Conservation (phyloP, 345 rosid genomes). For the Euclidium syriacum region DNA sequence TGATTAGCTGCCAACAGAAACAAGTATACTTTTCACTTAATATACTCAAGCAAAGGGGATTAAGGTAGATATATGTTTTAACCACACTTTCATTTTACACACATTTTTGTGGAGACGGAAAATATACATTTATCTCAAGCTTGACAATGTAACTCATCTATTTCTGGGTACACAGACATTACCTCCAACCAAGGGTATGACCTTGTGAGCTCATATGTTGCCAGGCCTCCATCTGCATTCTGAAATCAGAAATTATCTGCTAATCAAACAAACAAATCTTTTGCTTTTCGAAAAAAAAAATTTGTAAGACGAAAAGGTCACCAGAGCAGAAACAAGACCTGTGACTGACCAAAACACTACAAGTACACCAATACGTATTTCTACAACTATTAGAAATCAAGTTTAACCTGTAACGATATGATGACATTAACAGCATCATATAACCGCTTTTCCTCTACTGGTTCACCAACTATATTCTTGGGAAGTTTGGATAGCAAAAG, state of each 20-base stretch:
- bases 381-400: slow-evolving; percentile 6
- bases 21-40: slow-evolving; percentile 3
- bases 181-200: slow-evolving; percentile 95
- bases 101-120: neutral
- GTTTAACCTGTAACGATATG: slow-evolving; percentile 78
- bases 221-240: slow-evolving; percentile 80
- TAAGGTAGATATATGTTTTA: neutral
- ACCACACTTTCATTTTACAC: neutral
- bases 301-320: neutral
- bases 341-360: neutral
- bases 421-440: slow-evolving; percentile 87
- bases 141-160: slow-evolving; percentile 2
- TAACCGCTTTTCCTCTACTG: slow-evolving; percentile 49
- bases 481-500: slow-evolving; percentile 68
- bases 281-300: neutral
- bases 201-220: slow-evolving; percentile 91
- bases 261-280: slow-evolving; percentile 6
- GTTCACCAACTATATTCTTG: slow-evolving; percentile 71
- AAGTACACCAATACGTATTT: neutral
- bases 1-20: slow-evolving; percentile 54
- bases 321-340: neutral
- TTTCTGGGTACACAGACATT: slow-evolving; percentile 16
- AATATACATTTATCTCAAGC: neutral
- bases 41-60: neutral
- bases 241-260: slow-evolving; percentile 29